phyloP scores from a whole-genome alignment of 1,284 basidiomycete genomes.

The Tranzscheliella williamsii region DNA sequence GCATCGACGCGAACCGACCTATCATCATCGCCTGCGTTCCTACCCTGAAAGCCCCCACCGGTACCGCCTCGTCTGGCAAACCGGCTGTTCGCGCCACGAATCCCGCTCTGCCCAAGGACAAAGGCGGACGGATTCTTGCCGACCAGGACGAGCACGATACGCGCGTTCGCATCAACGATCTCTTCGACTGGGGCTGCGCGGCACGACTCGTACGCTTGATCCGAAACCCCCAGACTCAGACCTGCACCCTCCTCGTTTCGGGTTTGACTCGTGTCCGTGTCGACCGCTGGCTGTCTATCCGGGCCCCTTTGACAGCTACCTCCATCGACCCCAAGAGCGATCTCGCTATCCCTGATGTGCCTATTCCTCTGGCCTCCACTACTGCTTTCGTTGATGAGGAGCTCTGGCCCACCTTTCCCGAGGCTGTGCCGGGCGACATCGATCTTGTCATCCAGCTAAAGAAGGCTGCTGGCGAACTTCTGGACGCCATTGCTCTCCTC shows the following conservation, averaged over 20 bases:
- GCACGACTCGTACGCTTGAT: slow-evolving; percentile 55
- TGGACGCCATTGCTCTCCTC: slow-evolving; percentile 43
- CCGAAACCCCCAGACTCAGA: slow-evolving; percentile 52
- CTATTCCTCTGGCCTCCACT: slow-evolving; percentile 48
- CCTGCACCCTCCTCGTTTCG: slow-evolving; percentile 54
- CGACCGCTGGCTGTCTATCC: slow-evolving; percentile 52
- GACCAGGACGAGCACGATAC: slow-evolving; percentile 28
- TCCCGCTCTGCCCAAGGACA: slow-evolving; percentile 25
- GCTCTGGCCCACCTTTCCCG: slow-evolving; percentile 33
- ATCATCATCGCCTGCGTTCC: slow-evolving; percentile 56
- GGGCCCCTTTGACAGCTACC: slow-evolving; percentile 49
- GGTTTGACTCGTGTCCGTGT: slow-evolving; percentile 53
- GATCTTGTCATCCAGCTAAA: slow-evolving; percentile 41
- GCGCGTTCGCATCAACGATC: slow-evolving; percentile 41
- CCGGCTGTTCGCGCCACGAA: slow-evolving; percentile 28
- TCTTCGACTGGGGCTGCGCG: slow-evolving; percentile 55
- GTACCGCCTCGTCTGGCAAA: slow-evolving; percentile 35
- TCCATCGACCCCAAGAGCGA: slow-evolving; percentile 48
- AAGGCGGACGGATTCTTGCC: slow-evolving; percentile 18
- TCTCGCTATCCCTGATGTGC: slow-evolving; percentile 46
- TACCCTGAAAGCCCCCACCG: slow-evolving; percentile 36
- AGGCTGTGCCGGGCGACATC: slow-evolving; percentile 33
- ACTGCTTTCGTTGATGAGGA: slow-evolving; percentile 48
- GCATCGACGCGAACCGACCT: slow-evolving; percentile 31
- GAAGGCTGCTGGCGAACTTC: slow-evolving; percentile 38